phyloP scores from a whole-genome alignment of 2,329 filamentous ascomycete species.

The Sarocladiaceae sp. region DNA sequence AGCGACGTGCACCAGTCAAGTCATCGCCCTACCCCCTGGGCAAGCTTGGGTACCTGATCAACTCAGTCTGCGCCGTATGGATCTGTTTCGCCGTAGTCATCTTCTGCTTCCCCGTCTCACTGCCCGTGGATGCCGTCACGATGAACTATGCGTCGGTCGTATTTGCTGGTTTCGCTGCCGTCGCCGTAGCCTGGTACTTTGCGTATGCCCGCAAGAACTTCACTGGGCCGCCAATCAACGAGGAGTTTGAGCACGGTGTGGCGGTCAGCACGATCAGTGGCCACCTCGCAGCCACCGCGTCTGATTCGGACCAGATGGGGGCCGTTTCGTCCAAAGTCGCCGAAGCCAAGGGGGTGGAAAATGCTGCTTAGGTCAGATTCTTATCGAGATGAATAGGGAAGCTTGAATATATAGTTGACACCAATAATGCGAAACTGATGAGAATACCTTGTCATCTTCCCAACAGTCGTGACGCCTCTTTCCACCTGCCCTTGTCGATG shows the following conservation, averaged over 20 bases:
- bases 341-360: neutral
- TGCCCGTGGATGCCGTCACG: slow-evolving; percentile 46
- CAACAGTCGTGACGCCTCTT: too few relatives aligned
- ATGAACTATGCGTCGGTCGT: slow-evolving; percentile 67
- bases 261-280: neutral
- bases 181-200: slow-evolving; percentile 59
- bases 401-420: too few relatives aligned
- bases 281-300: neutral
- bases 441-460: too few relatives aligned
- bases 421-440: too few relatives aligned
- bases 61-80: slow-evolving; percentile 62
- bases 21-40: slow-evolving; percentile 64
- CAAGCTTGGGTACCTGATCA: slow-evolving; percentile 61
- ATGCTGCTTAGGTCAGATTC: too few relatives aligned
- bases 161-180: slow-evolving; percentile 54
- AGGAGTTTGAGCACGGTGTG: slow-evolving; percentile 1
- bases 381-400: too few relatives aligned
- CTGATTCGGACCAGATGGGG: neutral
- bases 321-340: neutral
- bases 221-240: slow-evolving; percentile 42
- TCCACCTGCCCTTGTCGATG: too few relatives aligned
- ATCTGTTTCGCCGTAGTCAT: slow-evolving; percentile 63
- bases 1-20: slow-evolving; percentile 58
- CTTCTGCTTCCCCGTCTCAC: slow-evolving; percentile 67
- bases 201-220: slow-evolving; percentile 57